Conservation (phyloP, 768 basidiomycete genomes). For the Phylloporus rhodoxanthus region DNA sequence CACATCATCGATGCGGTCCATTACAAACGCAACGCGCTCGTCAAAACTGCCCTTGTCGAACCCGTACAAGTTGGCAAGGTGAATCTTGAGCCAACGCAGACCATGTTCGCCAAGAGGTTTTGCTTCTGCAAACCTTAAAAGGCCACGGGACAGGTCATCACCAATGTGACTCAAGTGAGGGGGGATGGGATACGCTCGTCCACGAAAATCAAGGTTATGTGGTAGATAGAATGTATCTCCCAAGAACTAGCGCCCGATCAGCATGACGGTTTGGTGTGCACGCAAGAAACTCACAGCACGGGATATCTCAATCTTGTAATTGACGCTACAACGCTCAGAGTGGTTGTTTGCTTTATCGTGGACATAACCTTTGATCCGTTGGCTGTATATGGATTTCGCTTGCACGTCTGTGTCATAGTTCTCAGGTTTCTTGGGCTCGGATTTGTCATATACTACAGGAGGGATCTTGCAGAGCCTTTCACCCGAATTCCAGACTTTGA, state of each 20-base stretch:
- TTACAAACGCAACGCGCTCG: slow-evolving; percentile 79
- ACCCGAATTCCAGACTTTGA: slow-evolving; percentile 84
- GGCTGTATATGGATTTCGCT: slow-evolving; percentile 49
- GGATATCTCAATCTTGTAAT: slow-evolving; percentile 96
- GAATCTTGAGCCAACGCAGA: slow-evolving; percentile 92
- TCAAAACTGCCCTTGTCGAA: slow-evolving; percentile 94
- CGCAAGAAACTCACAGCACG: slow-evolving; percentile 56
- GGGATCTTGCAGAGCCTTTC: slow-evolving; percentile 80
- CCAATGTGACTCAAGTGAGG: slow-evolving; percentile 95
- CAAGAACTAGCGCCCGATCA: slow-evolving; percentile 53
- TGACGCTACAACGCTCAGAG: slow-evolving; percentile 86
- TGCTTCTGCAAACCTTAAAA: slow-evolving; percentile 76
- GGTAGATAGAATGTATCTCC: slow-evolving; percentile 87
- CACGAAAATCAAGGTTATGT: slow-evolving; percentile 96
- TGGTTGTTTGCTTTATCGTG: slow-evolving; percentile 75
- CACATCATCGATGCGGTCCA: slow-evolving; percentile 67
- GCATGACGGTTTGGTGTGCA: neutral
- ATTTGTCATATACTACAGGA: slow-evolving; percentile 56
- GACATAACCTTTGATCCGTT: slow-evolving; percentile 48
- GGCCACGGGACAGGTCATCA: slow-evolving; percentile 84
- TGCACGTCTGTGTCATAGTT: slow-evolving; percentile 48
- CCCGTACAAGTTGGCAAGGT: slow-evolving; percentile 87
- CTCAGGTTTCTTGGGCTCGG: slow-evolving; percentile 51
- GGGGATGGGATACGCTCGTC: slow-evolving; percentile 93
- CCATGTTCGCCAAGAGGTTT: slow-evolving; percentile 81